Evolutionary conservation across 2,329 filamentous ascomycete species (phyloP).

Genomic region (Sporothrix variecibatus): DNA sequence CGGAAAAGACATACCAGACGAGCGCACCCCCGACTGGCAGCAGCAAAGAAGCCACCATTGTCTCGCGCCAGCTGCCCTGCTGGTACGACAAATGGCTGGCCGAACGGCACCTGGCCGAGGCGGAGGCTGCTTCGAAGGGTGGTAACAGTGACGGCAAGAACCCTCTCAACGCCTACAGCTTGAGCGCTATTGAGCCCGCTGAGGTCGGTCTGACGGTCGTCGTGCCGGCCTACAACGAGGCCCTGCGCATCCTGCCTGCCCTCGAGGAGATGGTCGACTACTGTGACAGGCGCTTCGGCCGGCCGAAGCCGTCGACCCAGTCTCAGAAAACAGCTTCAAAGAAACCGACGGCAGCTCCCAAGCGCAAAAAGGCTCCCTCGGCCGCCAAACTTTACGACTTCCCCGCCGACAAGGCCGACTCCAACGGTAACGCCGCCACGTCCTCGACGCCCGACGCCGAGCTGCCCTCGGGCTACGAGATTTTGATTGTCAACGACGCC

Average conservation of each 20-base stretch:
- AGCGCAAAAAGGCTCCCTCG: slow-evolving; percentile 17
- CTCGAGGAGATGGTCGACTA: slow-evolving; percentile 89
- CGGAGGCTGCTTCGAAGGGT: slow-evolving; percentile 25
- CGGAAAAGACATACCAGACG: slow-evolving; percentile 85
- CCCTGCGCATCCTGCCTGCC: slow-evolving; percentile 78
- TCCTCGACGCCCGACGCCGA: not conserved
- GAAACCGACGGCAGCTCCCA: slow-evolving; percentile 23
- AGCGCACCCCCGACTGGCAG: slow-evolving; percentile 61
- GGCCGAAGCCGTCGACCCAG: slow-evolving; percentile 38
- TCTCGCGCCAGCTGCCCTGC: slow-evolving; percentile 67
- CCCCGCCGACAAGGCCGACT: slow-evolving; percentile 37
- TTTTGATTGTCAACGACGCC: slow-evolving; percentile 87
- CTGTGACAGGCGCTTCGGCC: slow-evolving; percentile 75
- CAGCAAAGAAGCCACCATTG: slow-evolving; percentile 32
- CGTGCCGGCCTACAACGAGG: slow-evolving; percentile 94
- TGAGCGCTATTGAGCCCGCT: slow-evolving; percentile 67
- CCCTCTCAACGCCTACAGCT: slow-evolving; percentile 45
- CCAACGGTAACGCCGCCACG: slow-evolving; percentile 21
- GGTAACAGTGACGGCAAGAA: slow-evolving; percentile 25
- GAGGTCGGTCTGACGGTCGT: slow-evolving; percentile 89
- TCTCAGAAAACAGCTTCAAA: slow-evolving; percentile 24
- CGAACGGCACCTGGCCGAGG: slow-evolving; percentile 55
- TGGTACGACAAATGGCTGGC: slow-evolving; percentile 80
- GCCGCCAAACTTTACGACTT: slow-evolving; percentile 40
- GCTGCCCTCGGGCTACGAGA: slow-evolving; percentile 74